These are phyloP conservation scores for Alternaria dauci DNA, from an alignment of 2,329 filamentous ascomycete species.

Conservation along the genomic window DNA sequence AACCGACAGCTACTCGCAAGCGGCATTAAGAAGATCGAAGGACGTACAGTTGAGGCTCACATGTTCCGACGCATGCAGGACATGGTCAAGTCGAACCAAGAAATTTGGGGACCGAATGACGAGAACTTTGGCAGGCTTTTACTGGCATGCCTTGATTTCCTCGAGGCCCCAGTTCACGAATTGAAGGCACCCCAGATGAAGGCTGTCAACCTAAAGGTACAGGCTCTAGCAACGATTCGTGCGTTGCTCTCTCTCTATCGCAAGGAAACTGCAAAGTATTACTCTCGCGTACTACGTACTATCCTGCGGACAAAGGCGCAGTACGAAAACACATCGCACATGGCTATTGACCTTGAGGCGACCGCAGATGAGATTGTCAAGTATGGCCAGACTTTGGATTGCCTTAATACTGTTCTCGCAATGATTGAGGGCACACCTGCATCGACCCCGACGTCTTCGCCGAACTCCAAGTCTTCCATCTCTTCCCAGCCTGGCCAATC, in stretches of 20 bases:
- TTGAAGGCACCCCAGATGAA: constrained; percentile 67
- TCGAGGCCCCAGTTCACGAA: constrained; percentile 64
- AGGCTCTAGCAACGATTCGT: constrained; percentile 77
- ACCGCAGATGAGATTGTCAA: constrained; percentile 75
- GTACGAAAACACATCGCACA: constrained; percentile 74
- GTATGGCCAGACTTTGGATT: constrained; percentile 69
- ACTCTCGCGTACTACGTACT: constrained; percentile 72
- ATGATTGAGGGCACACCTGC: constrained; percentile 45
- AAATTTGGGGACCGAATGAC: constrained; percentile 71
- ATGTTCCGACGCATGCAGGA: constrained; percentile 82
- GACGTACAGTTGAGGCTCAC: constrained; percentile 78
- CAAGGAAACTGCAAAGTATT: constrained; percentile 71
- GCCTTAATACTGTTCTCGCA: constrained; percentile 50
- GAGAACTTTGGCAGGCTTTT: constrained; percentile 75
- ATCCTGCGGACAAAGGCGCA: constrained; percentile 70
- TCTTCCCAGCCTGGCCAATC: constrained; percentile 24
- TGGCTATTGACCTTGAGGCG: constrained; percentile 76
- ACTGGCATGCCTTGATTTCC: constrained; percentile 73
- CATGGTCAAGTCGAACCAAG: constrained; percentile 70
- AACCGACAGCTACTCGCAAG: constrained; percentile 71
- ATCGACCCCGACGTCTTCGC: constrained; percentile 37
- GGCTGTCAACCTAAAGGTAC: constrained; percentile 75
- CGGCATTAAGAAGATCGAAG: constrained; percentile 76
- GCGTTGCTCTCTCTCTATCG: constrained; percentile 74
- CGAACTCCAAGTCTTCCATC: constrained; percentile 47